Evolutionary conservation across 495 filamentous ascomycete species (phyloP).

Genomic region (Aspergillus homomorphus): DNA sequence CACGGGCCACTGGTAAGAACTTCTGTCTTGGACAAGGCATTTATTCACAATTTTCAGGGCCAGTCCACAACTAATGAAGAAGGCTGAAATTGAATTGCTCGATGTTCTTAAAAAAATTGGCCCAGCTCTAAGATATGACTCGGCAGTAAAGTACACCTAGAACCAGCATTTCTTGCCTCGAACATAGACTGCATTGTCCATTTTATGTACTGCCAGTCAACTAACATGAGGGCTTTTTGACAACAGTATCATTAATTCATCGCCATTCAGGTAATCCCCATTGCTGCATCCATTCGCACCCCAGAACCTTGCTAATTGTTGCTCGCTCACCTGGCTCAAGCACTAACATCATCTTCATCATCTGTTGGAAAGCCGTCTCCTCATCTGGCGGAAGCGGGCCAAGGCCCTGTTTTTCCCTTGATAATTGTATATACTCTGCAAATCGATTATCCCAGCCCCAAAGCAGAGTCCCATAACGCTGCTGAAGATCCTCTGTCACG

Average conservation of each 20-base stretch:
- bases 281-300: conserved; percentile 29
- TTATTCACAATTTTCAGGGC: too few relatives aligned
- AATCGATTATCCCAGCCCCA: conserved; percentile 17
- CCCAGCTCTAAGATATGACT: too few relatives aligned
- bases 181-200: too few relatives aligned
- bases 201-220: too few relatives aligned
- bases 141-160: too few relatives aligned
- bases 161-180: too few relatives aligned
- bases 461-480: conserved; percentile 6
- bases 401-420: conserved; percentile 10
- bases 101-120: too few relatives aligned
- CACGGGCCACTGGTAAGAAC: too few relatives aligned
- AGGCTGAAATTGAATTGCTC: too few relatives aligned
- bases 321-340: conserved; percentile 23
- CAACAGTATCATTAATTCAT: conserved; percentile 19
- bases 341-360: conserved; percentile 29
- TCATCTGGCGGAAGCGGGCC: conserved; percentile 14
- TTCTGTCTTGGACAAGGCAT: too few relatives aligned
- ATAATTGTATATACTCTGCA: conserved; percentile 6
- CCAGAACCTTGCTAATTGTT: conserved; percentile 22
- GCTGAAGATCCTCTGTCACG: conserved; percentile 8
- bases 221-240: too few relatives aligned
- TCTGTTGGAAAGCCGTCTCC: conserved; percentile 20
- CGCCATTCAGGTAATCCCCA: conserved; percentile 32
- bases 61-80: too few relatives aligned